Conservation (phyloP, 148 eudicot genomes). For the Cornus kousa region DNA sequence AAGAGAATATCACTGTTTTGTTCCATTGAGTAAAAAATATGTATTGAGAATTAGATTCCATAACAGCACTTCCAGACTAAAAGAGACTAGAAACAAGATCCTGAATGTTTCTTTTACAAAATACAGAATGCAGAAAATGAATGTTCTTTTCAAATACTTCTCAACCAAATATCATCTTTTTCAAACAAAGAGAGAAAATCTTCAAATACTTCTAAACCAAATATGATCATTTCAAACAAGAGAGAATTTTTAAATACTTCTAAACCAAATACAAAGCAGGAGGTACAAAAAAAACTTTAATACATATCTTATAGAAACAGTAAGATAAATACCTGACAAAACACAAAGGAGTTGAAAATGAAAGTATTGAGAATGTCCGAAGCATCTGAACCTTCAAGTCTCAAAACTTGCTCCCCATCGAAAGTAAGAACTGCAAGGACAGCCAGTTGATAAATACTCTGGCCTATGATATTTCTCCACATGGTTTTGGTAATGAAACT, state of each 20-base stretch:
- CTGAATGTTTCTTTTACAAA: background rate
- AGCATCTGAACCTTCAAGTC: slow-evolving; percentile 60
- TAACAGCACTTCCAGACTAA: background rate
- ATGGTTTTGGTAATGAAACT: slow-evolving; percentile 72
- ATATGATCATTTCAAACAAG: no score
- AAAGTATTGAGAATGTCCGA: slow-evolving; percentile 57
- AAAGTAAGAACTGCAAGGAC: slow-evolving; percentile 69
- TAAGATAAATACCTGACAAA: slow-evolving; percentile 70
- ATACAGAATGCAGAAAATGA: no score
- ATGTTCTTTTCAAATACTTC: no score
- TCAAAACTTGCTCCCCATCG: slow-evolving; percentile 57
- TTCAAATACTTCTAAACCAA: background rate
- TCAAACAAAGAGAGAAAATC: background rate
- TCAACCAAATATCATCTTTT: no score
- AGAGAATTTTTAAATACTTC: no score
- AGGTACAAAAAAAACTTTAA: background rate
- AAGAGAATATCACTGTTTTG: background rate
- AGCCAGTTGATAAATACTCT: slow-evolving; percentile 72
- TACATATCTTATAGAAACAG: background rate
- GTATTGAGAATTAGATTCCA: no score
- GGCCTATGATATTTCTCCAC: slow-evolving; percentile 94
- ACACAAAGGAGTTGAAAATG: slow-evolving; percentile 91
- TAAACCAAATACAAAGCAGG: background rate
- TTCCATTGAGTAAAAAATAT: no score
- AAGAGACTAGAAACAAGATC: background rate